Evolutionary conservation across 2,329 filamentous ascomycete genomes (phyloP), one percentile per base, ranked within the genome.

Genomic region (Parafenestella ontariensis): DNA sequence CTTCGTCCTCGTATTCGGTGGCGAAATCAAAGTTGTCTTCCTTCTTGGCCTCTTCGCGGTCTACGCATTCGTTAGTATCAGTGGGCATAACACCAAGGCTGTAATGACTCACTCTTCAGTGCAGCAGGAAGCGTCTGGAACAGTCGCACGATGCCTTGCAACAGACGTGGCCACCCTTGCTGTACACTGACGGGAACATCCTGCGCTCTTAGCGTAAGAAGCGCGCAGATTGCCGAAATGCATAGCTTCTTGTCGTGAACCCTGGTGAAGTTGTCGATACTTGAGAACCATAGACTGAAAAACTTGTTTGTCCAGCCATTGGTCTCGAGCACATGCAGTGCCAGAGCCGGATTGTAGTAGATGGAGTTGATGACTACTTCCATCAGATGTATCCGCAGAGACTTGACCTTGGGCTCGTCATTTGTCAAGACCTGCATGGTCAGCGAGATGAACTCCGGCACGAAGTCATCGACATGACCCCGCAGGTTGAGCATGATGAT

Each of bases 221-320:
- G 85, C 5, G 92, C 85, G 54, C 91, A 89, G 66, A 99, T 98
- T 42, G 93, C 94, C 17, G 93, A 91, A 67, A 99, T 97, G 59
- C 92, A 97, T 23, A 99, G 83, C 82, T 97, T 99, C 85, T 99
- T 99, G 81, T 99, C 95, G 74, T 99, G 95, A 2, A 99, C 95
- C 37, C 95, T 86, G 47, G 87, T 90, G 79, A 99, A 98, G 69
- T 87, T 89, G 59, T 96, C 90, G 80, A 99, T 99, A 79, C 89
- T 96, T 37, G 91, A 91, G 77, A 99, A 99, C 95, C 95, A 99
- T 54, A 96, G 81, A 77, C 91, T 96, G 82, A 99, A 99, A 81
- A 99, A 99, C 73, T 96, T 96, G 79, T 98, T 98, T 6, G 95
- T 98, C 94, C 93, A 97, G 56, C 87, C 89, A 70, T 96, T 94